These are phyloP conservation scores for Coniochaeta prunicola DNA, from an alignment of 2,329 filamentous ascomycete species.

Conservation along the genomic window DNA sequence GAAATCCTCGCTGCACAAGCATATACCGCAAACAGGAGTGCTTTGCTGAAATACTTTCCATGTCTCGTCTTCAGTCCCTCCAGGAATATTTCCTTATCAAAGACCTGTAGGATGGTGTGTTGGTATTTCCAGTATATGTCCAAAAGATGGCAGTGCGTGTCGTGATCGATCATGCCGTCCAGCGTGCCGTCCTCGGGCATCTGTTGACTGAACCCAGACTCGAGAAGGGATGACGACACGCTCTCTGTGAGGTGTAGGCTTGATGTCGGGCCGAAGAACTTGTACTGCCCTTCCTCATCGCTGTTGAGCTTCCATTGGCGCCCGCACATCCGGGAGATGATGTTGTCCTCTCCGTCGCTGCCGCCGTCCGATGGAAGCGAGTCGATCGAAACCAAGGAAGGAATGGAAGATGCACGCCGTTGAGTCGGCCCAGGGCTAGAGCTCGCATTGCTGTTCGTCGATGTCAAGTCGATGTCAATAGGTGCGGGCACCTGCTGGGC, in stretches of 20 bases:
- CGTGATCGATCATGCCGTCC: neutral
- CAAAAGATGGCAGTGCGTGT: neutral
- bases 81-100: neutral
- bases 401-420: neutral
- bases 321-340: neutral
- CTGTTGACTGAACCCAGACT: neutral
- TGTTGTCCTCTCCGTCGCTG: neutral
- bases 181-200: neutral
- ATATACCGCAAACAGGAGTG: neutral
- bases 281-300: neutral
- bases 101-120: neutral
- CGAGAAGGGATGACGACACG: neutral
- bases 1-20: neutral
- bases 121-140: neutral
- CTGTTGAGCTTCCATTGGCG: neutral
- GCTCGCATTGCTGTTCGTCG: neutral
- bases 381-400: neutral
- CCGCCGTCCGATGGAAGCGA: neutral
- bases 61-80: neutral
- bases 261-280: slow-evolving; percentile 1
- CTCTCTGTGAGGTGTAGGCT: neutral
- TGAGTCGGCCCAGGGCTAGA: neutral
- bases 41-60: neutral
- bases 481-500: neutral
- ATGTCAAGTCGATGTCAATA: neutral